A percentile compares a stretch with the other conserved stretches of the same genome.
These are phyloP conservation scores for Trichophyton rubrum DNA, from an alignment of 2,329 filamentous ascomycete species.

Conservation along the genomic window DNA sequence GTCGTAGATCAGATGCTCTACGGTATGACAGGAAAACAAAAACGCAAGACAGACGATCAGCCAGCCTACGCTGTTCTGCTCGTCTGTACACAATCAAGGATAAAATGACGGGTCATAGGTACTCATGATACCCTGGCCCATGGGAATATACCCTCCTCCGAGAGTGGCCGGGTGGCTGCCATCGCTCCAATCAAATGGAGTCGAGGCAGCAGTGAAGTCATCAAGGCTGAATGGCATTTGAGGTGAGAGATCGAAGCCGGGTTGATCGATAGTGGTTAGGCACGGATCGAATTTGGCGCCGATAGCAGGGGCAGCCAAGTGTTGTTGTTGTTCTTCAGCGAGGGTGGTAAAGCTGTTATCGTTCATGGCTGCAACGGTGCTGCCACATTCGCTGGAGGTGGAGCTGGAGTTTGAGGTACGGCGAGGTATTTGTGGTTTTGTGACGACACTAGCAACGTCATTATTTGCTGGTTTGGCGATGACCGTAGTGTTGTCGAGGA, in stretches of 20 bases:
- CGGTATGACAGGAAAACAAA: conserved; percentile 26
- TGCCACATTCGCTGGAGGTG: conserved; percentile 5
- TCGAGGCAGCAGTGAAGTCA: conserved; percentile 7
- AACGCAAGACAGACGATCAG: conserved; percentile 24
- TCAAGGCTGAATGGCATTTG: conserved; percentile 14
- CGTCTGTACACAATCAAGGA: conserved; percentile 18
- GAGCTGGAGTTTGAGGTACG: conserved; percentile 12
- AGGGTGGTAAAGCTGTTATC: background rate
- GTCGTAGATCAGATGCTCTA: conserved; percentile 15
- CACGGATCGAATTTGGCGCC: conserved; percentile 5
- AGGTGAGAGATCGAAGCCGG: conserved; percentile 1
- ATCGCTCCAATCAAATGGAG: conserved; percentile 10
- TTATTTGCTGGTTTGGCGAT: conserved; percentile 17
- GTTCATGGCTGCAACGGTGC: background rate
- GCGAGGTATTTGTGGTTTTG: conserved; percentile 3
- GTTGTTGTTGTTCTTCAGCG: background rate
- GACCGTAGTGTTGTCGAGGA: conserved; percentile 24
- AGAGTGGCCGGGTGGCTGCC: background rate
- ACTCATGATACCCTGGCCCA: conserved; percentile 20
- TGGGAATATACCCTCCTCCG: conserved; percentile 21
- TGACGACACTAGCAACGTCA: background rate
- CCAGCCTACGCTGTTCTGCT: conserved; percentile 22
- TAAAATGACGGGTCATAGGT: conserved; percentile 21
- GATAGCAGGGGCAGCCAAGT: background rate
- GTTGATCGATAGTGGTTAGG: background rate